Base-by-base conservation (phyloP, 371 early-diverging fungal species). In the Parasitella parasitica region DNA sequence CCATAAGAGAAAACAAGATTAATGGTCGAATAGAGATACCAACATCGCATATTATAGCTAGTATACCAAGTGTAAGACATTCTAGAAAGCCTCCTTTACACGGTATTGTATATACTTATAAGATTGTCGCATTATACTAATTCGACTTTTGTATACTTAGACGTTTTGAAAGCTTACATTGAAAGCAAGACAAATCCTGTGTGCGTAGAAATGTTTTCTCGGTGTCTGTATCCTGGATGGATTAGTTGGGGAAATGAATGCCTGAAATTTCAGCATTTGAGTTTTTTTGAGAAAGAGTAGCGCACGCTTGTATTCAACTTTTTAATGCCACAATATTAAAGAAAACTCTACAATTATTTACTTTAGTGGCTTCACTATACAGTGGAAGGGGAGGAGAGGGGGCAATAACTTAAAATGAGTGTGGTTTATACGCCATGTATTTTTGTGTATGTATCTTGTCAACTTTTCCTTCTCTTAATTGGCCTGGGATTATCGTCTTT, bases 221-320 rank as follows among this genome's bases (percentile, higher is more conserved):
- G 93, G 0, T 85, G 82, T 50, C 71, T 90, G 9, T 64, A 73
- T 16, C 82, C 85, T 32, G 85, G 83, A 4, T 89, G 88, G 81
- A 71, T 83, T 8, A 82, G 83, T 46, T 92, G 93, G 93, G 93
- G 93, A 1, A 92, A 91, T 55, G 90, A 92, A 58, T 82, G 83
- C 13, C 66, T 92, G 30, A 80, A 82, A 53, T 89, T 87, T 64
- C 87, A 87, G 32, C 80, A 78, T 50, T 50, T 62, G 24, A 39
- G 63, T 16, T 78, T 70, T 38, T 81, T 73, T 64, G 58, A 57
- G 51, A 57, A 66, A 49, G 32, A 50, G 15, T 18, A 43, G 2
- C 11, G 11, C 11, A 6, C 32, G 32, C 32, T 32, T 32, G 32
- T 32, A 11, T 11, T 32, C 2, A n/a, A n/a, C n/a, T n/a, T n/a